phyloP scores from a whole-genome alignment of 495 filamentous ascomycete genomes.

The Aspergillus campestris region DNA sequence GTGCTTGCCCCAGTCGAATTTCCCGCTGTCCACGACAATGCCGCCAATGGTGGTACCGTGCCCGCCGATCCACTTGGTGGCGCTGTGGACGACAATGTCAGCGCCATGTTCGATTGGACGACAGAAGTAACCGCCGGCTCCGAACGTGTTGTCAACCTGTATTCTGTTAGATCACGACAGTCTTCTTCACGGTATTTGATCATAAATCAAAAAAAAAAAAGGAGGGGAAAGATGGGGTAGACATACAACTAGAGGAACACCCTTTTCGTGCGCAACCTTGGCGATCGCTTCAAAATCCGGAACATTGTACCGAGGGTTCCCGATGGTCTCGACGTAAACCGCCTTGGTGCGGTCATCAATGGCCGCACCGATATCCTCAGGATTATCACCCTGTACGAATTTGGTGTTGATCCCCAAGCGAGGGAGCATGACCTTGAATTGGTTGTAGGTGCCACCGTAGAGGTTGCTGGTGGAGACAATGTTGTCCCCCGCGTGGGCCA shows the following conservation, averaged over 20 bases:
- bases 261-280: constrained; percentile 69
- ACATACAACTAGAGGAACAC: constrained; percentile 76
- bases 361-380: constrained; percentile 69
- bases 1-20: constrained; percentile 93
- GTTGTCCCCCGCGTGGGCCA: constrained; percentile 84
- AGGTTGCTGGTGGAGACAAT: constrained; percentile 89
- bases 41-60: constrained; percentile 95
- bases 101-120: constrained; percentile 88
- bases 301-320: constrained; percentile 92
- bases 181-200: no score
- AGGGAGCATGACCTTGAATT: constrained; percentile 87
- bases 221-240: constrained; percentile 3
- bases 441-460: constrained; percentile 97
- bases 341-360: constrained; percentile 97
- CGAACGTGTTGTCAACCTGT: constrained; percentile 96
- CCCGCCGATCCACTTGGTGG: constrained; percentile 98
- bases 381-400: constrained; percentile 79
- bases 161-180: background rate
- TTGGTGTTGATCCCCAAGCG: constrained; percentile 84
- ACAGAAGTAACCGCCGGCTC: constrained; percentile 86
- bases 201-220: background rate
- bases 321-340: constrained; percentile 93
- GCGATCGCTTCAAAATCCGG: constrained; percentile 82
- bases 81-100: constrained; percentile 91
- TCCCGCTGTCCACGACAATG: constrained; percentile 83